Evolutionary conservation across 345 rosid species (phyloP).

Genomic region (Carallia brachiata): DNA sequence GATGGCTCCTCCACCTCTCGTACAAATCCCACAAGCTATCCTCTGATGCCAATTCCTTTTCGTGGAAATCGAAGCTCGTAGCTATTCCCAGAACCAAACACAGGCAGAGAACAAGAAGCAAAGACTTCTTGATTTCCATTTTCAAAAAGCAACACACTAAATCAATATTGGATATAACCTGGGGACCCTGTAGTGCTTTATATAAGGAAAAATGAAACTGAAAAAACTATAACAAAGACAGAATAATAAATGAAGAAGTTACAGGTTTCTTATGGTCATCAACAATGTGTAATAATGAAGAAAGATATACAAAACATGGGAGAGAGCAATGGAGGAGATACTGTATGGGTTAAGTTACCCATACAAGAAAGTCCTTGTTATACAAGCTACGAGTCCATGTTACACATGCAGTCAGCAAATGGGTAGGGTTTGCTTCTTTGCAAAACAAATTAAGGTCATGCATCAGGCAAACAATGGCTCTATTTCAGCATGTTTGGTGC

Average conservation of each 20-base stretch:
- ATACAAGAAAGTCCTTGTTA: conserved; percentile 13
- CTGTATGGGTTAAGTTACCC: not conserved
- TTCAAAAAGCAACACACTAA: not conserved
- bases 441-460: no score
- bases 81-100: conserved; percentile 42
- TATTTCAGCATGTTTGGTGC: not conserved
- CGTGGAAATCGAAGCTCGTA: conserved; percentile 62
- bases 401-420: no score
- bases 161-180: conserved; percentile 1
- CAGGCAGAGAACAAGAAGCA: conserved; percentile 36
- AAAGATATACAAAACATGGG: conserved; percentile 6
- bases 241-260: conserved; percentile 35
- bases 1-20: conserved; percentile 87
- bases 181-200: conserved; percentile 5
- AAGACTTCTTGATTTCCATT: conserved; percentile 25
- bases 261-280: conserved; percentile 47
- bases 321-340: conserved; percentile 17
- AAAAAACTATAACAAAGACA: conserved; percentile 12
- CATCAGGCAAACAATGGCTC: not conserved
- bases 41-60: conserved; percentile 59
- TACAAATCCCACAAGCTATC: conserved; percentile 71
- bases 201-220: conserved; percentile 25
- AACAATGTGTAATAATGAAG: conserved; percentile 17
- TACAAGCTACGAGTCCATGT: not conserved
- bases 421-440: no score